These are phyloP conservation scores for Suillus plorans DNA, from an alignment of 768 basidiomycete species.

Conservation along the genomic window DNA sequence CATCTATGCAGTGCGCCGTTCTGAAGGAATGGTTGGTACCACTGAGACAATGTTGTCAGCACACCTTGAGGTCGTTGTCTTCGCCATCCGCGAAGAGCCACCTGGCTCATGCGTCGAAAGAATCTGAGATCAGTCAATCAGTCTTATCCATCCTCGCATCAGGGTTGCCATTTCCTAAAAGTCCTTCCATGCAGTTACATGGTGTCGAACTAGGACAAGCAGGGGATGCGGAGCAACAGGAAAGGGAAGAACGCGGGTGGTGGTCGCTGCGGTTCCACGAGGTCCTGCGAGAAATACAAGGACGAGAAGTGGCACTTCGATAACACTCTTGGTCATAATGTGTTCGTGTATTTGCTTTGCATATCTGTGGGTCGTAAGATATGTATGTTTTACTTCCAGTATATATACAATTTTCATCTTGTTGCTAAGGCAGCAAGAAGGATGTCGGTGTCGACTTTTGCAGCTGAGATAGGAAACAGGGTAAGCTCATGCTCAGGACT, in stretches of 20 bases:
- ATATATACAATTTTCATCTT: constrained; percentile 23
- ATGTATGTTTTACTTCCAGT: background rate
- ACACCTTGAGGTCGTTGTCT: constrained; percentile 45
- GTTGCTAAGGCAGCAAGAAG: constrained; percentile 56
- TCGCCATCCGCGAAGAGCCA: constrained; percentile 26
- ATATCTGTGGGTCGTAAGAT: background rate
- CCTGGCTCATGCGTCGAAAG: constrained; percentile 28
- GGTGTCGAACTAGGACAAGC: constrained; percentile 30
- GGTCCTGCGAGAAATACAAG: constrained; percentile 55
- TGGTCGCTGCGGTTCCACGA: constrained; percentile 70
- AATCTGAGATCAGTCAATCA: constrained; percentile 32
- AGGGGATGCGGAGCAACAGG: constrained; percentile 37
- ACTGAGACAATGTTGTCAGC: constrained; percentile 50
- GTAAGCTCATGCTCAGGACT: background rate
- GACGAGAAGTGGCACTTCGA: constrained; percentile 17
- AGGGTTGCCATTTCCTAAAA: constrained; percentile 64
- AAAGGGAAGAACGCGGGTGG: constrained; percentile 72
- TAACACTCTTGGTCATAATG: background rate
- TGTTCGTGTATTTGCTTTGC: constrained; percentile 1
- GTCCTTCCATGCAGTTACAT: constrained; percentile 62
- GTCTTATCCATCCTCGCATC: constrained; percentile 40
- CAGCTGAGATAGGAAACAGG: constrained; percentile 38
- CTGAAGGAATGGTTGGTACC: constrained; percentile 45
- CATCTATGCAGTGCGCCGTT: constrained; percentile 5
- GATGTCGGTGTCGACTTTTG: constrained; percentile 65